phyloP scores from a whole-genome alignment of 495 filamentous ascomycete species.

The Lepraria neglecta region DNA sequence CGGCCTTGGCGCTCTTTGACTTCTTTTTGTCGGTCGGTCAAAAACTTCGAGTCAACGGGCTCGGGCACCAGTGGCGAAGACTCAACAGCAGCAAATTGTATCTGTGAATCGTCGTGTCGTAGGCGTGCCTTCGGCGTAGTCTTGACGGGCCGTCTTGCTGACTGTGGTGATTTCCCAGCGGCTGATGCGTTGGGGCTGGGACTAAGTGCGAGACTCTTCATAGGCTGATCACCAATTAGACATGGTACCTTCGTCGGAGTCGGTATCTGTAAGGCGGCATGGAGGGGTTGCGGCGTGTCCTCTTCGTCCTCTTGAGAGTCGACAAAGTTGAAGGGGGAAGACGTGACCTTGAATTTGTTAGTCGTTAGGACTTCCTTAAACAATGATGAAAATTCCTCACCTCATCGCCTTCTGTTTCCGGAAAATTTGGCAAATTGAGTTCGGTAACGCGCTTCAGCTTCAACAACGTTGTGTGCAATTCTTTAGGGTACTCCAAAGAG shows the following conservation, averaged over 20 bases:
- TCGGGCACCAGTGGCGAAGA: constrained; percentile 41
- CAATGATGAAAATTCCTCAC: constrained; percentile 26
- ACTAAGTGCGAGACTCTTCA: not conserved
- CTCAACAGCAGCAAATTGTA: constrained; percentile 64
- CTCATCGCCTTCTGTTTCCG: constrained; percentile 34
- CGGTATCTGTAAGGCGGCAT: not conserved
- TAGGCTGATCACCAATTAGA: not conserved
- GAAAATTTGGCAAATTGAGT: constrained; percentile 45
- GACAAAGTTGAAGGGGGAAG: constrained; percentile 38
- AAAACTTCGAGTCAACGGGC: constrained; percentile 51
- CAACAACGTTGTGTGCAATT: constrained; percentile 44
- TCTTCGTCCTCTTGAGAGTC: constrained; percentile 48
- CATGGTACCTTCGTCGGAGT: not conserved
- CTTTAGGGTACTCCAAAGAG: constrained; percentile 40
- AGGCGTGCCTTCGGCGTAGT: constrained; percentile 37
- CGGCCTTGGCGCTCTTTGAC: constrained; percentile 56
- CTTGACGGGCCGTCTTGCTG: constrained; percentile 19
- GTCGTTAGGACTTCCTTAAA: constrained; percentile 4
- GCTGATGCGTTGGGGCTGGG: not conserved
- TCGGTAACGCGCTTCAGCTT: constrained; percentile 42
- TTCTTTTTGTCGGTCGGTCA: constrained; percentile 71
- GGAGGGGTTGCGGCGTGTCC: not conserved
- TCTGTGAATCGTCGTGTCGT: constrained; percentile 71
- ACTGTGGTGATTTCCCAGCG: not conserved
- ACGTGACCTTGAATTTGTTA: constrained; percentile 24